These are phyloP conservation scores for Astrocystis sublimbata DNA, from an alignment of 495 filamentous ascomycete genomes.

Conservation along the genomic window DNA sequence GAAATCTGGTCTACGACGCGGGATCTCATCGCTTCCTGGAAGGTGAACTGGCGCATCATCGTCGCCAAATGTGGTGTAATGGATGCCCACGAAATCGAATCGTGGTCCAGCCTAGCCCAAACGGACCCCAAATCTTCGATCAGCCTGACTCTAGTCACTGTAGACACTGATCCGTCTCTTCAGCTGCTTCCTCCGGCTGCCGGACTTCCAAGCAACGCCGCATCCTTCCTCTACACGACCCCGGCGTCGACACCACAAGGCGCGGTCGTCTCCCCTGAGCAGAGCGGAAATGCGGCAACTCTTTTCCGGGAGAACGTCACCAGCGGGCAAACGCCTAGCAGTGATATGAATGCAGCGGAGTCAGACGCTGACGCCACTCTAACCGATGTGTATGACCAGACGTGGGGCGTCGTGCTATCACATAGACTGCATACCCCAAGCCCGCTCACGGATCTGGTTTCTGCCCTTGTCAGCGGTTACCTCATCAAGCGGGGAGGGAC, in stretches of 20 bases:
- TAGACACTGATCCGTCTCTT: constrained; percentile 67
- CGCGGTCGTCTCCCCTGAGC: constrained; percentile 57
- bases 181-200: constrained; percentile 57
- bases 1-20: constrained; percentile 88
- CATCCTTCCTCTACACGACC: constrained; percentile 49
- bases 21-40: constrained; percentile 68
- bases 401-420: constrained; percentile 72
- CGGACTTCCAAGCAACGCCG: constrained; percentile 42
- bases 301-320: constrained; percentile 46
- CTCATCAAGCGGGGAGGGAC: constrained; percentile 71
- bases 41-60: constrained; percentile 78
- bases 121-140: constrained; percentile 45
- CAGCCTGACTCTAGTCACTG: constrained; percentile 62
- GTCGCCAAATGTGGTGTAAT: constrained; percentile 73
- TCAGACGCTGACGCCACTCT: constrained; percentile 73
- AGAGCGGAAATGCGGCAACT: constrained; percentile 51
- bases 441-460: constrained; percentile 62
- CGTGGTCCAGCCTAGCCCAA: constrained; percentile 52
- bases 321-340: constrained; percentile 60
- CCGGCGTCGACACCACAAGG: constrained; percentile 61
- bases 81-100: constrained; percentile 71
- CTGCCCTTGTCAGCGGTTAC: constrained; percentile 70
- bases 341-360: constrained; percentile 49
- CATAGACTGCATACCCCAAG: constrained; percentile 71
- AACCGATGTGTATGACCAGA: constrained; percentile 75